Evolutionary conservation across 2,329 filamentous ascomycete genomes (phyloP), one percentile per base, ranked within the genome.

Genomic region (Stagonosporopsis chrysanthemi): DNA sequence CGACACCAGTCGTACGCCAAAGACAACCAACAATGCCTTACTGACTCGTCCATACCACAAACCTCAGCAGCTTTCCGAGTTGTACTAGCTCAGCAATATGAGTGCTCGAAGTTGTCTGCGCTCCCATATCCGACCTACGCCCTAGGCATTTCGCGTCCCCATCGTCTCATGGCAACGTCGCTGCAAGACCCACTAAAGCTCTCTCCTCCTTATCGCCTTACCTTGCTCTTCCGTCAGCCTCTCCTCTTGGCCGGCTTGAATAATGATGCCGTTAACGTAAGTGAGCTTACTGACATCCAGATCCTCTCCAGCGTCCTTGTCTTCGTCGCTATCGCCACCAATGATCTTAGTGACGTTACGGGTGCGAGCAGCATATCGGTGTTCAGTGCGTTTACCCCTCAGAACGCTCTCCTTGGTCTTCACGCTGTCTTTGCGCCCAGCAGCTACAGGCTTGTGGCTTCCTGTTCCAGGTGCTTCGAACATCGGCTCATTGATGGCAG

Each of bases 261-360:
- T 5, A 24, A 63, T 49, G n/a, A 56, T 14, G 28, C 55, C 57
- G 22, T 56, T 28, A 22, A 56, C 14, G 11, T 48, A 35, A 15
- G n/a, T 38, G 22, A 62, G 61, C 50, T 63, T 49, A 58, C 61
- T 56, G 2, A 53, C 58, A 23, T 59, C 57, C n/a, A 52, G 22
- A 2, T 63, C 59, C 6, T 52, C 47, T n/a, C 28, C n/a, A 19
- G 52, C 40, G 11, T 39, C 36, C 8, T 19, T 17, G 7, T 48
- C 42, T 4, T 58, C 41, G 6, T 46, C 56, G n/a, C 23, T 46
- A 11, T 56, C 48, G 7, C 44, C 39, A 22, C 36, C 43, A 19
- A 51, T 41, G 4, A 51, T 1, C 12, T 31, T 31, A 14, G 19
- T 19, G n/a, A 56, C 51, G 14, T 56, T 40, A 14, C 35, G 41